Evolutionary conservation across 495 filamentous ascomycete species (phyloP).

Genomic region (Tuber umbilicatum): DNA sequence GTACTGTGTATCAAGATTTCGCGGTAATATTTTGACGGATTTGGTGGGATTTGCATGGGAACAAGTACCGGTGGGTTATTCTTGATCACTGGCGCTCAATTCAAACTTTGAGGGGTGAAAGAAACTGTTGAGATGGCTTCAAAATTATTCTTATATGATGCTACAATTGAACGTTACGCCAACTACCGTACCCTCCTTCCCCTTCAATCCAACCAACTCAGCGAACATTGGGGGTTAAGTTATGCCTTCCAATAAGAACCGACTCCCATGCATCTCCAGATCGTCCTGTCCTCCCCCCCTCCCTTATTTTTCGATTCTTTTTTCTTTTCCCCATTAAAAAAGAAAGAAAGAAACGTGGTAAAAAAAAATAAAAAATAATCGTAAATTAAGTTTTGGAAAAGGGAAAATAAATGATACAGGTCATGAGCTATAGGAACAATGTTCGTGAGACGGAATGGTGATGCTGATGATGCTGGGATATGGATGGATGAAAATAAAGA

Average conservation of each 20-base stretch:
- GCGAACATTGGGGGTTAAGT: not conserved
- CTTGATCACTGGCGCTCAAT: not conserved
- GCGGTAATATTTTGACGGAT: not conserved
- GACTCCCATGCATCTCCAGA: not conserved
- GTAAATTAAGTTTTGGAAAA: not conserved
- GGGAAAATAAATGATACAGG: not conserved
- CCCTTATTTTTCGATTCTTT: not conserved
- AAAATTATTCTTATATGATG: not conserved
- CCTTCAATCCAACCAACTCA: not conserved
- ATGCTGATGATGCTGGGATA: not conserved
- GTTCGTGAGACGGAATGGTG: not conserved
- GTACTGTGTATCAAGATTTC: not conserved
- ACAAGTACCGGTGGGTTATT: not conserved
- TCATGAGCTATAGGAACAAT: not conserved
- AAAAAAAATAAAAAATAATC: not conserved
- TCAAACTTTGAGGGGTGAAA: not conserved
- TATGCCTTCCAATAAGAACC: conserved; percentile 3
- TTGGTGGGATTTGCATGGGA: not conserved
- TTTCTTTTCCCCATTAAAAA: not conserved
- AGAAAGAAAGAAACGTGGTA: not conserved
- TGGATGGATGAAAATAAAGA: not conserved
- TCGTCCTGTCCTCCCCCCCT: not conserved
- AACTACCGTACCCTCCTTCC: not conserved
- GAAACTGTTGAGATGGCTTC: not conserved
- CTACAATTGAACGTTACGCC: not conserved